These are phyloP conservation scores for Dendrocalamus sinicus DNA, from an alignment of 176 grass and related monocot genomes.

Conservation along the genomic window DNA sequence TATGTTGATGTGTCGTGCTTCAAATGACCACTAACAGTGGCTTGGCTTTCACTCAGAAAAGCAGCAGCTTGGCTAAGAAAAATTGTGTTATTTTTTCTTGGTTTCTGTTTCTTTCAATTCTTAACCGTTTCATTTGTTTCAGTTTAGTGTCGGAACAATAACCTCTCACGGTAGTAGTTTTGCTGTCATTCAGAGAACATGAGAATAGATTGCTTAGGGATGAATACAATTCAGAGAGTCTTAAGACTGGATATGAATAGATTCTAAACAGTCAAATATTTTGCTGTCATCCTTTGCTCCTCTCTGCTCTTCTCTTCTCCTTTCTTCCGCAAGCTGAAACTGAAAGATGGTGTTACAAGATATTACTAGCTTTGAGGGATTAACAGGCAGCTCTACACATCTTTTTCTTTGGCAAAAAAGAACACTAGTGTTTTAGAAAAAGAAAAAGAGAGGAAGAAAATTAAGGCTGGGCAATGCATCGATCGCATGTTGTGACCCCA, in stretches of 20 bases:
- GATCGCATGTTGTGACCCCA: slow-evolving; percentile 3
- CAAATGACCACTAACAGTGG: background rate
- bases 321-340: background rate
- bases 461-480: background rate
- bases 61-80: background rate
- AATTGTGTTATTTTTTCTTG: background rate
- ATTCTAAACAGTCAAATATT: background rate
- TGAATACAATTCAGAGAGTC: background rate
- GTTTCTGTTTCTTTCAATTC: background rate
- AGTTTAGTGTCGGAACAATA: background rate
- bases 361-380: background rate
- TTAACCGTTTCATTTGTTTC: background rate
- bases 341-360: background rate
- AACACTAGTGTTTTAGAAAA: background rate
- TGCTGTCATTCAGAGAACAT: background rate
- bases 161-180: background rate
- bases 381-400: background rate
- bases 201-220: background rate
- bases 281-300: background rate
- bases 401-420: background rate
- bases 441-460: slow-evolving; percentile 14
- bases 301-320: too few relatives aligned
- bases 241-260: background rate
- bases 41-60: background rate
- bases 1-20: background rate